Evolutionary conservation across 2,329 filamentous ascomycete species (phyloP).

Genomic region (Fusarium falciforme): DNA sequence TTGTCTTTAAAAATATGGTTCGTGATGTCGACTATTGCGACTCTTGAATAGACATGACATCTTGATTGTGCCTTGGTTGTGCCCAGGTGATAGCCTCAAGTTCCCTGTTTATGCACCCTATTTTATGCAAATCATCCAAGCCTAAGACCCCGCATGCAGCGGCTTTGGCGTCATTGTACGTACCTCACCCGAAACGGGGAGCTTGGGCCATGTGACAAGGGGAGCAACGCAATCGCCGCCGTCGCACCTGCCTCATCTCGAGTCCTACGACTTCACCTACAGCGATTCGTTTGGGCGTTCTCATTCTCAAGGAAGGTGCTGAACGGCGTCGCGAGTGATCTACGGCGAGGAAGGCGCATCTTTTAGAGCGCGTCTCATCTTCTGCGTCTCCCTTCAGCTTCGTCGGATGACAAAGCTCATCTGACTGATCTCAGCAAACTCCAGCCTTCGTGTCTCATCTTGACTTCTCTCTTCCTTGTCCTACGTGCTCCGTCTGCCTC

Average conservation of each 20-base stretch:
- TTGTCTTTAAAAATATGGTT: neutral
- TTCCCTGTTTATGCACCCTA: conserved; percentile 27
- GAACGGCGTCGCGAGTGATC: neutral
- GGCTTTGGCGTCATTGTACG: conserved; percentile 36
- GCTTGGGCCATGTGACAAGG: conserved; percentile 43
- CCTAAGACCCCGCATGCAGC: conserved; percentile 33
- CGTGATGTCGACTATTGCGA: neutral
- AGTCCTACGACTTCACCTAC: conserved; percentile 26
- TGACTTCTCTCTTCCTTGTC: conserved; percentile 12
- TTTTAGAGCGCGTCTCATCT: conserved; percentile 17
- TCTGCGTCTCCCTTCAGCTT: conserved; percentile 3
- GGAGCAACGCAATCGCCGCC: conserved; percentile 12
- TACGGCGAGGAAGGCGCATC: conserved; percentile 20
- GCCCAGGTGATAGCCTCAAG: neutral
- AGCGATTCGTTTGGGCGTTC: conserved; percentile 1
- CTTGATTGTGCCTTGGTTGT: neutral
- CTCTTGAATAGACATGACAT: neutral
- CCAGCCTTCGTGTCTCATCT: conserved; percentile 29
- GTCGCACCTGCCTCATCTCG: conserved; percentile 17
- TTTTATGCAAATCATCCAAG: conserved; percentile 37
- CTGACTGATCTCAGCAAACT: conserved; percentile 21
- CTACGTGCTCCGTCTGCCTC: conserved; percentile 21
- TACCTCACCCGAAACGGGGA: conserved; percentile 22
- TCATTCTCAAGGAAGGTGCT: conserved; percentile 7
- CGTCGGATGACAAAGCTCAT: conserved; percentile 20